phyloP scores from a whole-genome alignment of 2,329 filamentous ascomycete species.

The Aspergillus caelatus region DNA sequence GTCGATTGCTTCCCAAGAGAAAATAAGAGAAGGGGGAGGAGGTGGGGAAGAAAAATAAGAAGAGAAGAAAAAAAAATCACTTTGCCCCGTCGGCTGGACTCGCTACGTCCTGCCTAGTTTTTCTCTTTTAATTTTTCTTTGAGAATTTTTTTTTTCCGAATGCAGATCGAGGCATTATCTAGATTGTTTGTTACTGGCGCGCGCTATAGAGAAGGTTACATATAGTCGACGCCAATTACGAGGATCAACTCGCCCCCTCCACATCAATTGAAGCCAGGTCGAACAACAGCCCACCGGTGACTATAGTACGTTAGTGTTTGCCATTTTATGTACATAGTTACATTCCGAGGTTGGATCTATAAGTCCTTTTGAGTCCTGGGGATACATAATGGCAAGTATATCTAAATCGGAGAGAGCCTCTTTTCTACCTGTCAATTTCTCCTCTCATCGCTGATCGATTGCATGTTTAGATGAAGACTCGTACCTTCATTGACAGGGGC shows the following conservation, averaged over 20 bases:
- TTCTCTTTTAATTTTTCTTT: too few species aligned
- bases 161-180: neutral
- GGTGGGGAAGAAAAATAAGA: too few species aligned
- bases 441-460: neutral
- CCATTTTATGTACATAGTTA: neutral
- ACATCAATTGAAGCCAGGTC: neutral
- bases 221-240: constrained; percentile 3
- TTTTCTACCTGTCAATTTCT: neutral
- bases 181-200: neutral
- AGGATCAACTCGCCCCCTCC: neutral
- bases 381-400: neutral
- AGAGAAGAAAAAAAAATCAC: neutral
- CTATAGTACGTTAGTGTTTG: neutral
- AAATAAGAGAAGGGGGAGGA: neutral
- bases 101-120: neutral
- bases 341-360: neutral
- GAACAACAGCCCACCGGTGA: neutral
- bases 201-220: neutral
- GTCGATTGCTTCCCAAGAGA: neutral
- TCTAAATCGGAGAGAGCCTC: neutral
- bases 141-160: neutral
- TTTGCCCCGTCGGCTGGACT: neutral
- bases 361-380: neutral
- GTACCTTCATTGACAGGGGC: too few species aligned
- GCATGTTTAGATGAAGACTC: neutral